A percentile compares a stretch with the other conserved stretches of the same genome.
These are phyloP conservation scores for Trichosanthes truncata DNA, from an alignment of 306 rosid genomes.

Conservation along the genomic window DNA sequence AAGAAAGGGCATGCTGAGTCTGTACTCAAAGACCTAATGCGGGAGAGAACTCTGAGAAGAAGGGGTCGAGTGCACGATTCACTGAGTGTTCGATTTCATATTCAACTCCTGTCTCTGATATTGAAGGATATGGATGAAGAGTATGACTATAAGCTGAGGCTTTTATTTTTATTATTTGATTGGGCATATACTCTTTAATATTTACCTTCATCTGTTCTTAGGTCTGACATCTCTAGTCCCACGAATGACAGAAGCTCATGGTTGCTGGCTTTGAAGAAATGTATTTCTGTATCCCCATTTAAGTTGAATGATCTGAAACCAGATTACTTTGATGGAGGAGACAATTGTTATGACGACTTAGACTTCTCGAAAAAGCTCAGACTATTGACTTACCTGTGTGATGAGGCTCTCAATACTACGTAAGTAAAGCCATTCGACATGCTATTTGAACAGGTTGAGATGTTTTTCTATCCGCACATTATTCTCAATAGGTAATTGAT, in stretches of 20 bases:
- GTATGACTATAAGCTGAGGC: conserved; percentile 14
- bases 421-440: conserved; percentile 20
- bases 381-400: conserved; percentile 37
- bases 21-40: conserved; percentile 31
- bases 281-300: conserved; percentile 21
- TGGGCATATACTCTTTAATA: neutral
- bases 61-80: conserved; percentile 32
- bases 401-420: conserved; percentile 40
- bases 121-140: conserved; percentile 33
- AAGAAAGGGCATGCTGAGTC: conserved; percentile 24
- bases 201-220: conserved; percentile 2
- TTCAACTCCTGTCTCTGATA: conserved; percentile 30
- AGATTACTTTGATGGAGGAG: conserved; percentile 18
- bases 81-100: conserved; percentile 25
- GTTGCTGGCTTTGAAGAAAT: conserved; percentile 32
- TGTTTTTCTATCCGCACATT: neutral
- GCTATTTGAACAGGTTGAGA: neutral
- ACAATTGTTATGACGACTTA: conserved; percentile 24
- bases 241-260: conserved; percentile 22
- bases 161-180: neutral
- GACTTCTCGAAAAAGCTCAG: conserved; percentile 31
- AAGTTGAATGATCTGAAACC: conserved; percentile 21
- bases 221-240: conserved; percentile 13
- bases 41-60: conserved; percentile 18
- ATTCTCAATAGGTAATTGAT: neutral